Evolutionary conservation across 169 alveolate species (phyloP), one percentile per base, ranked within the genome.

Genomic region (Eimeria maxima): DNA sequence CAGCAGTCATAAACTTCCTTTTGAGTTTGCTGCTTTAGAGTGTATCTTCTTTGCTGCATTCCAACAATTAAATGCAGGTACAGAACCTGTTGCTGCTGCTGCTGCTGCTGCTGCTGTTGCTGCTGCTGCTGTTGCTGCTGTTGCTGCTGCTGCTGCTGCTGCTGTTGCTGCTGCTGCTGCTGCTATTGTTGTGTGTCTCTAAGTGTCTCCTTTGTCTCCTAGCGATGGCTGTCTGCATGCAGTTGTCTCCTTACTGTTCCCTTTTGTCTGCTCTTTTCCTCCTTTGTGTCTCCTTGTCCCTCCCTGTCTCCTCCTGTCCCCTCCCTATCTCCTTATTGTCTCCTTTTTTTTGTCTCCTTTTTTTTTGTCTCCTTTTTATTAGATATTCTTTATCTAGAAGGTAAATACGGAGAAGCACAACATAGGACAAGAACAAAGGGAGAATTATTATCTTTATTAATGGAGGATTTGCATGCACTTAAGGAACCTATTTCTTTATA

Each of bases 1-100:
- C 90, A 81, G 42, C 90, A 53, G 73, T 20, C 65, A 55, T 29
- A 92, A 84, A 50, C 57, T 69, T 63, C 98, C 98, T 7, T 98
- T 98, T 90, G 99, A 98, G 93, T 97, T 98, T 90, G 95, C 97
- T 50, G 98, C 97, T 27, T 63, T 98, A 45, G 99, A 98, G 92
- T 98, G 99, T 91, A 97, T 98, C 93, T 97, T 97, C 83, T 92
- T 96, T 47, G 97, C 98, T 74, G 98, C 98, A 20, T 74, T 98
- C 63, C 96, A 96, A 55, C 96, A 95, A 78, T 91, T 95, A 18
- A 95, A 95, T 63, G 84, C 89, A n/a, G 96, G 96, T 95, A n/a
- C n/a, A n/a, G n/a, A n/a, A n/a, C n/a, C n/a, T n/a, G n/a, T n/a
- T n/a, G n/a, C n/a, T n/a, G n/a, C n/a, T n/a, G n/a, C n/a, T n/a